Evolutionary conservation across 805 yeast genomes (phyloP), one percentile per base, ranked within the genome.

Genomic region (Starmerella gropengiesseri): DNA sequence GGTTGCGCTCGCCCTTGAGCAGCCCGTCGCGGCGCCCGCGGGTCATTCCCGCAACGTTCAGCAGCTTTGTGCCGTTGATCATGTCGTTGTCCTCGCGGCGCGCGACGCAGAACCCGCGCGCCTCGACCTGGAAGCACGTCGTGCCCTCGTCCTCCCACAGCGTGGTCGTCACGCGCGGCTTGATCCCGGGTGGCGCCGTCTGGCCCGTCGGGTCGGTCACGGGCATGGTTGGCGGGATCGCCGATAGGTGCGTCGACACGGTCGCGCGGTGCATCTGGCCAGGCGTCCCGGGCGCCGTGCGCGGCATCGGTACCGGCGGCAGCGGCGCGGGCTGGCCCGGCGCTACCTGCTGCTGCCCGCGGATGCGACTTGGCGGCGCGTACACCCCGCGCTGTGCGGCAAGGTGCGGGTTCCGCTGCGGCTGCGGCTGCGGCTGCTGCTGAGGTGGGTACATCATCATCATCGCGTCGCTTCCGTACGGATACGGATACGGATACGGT

Each of bases 131-230:
- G 64, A 81, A 82, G 58, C 91, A 82, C 40, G 82, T 61, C 1
- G 93, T 82, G 52, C 79, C 78, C 56, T 82, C 93, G 58, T 82
- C 93, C 57, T 82, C 91, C 94, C 94, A 82, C 73, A 79, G 73
- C n/a, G 91, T 81, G 18, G 91, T 81, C 40, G 86, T 79, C 40
- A 81, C 84, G 47, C 73, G 62, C 40, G 78, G 77, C 56, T 70
- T 67, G 48, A 55, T 53, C 11, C 61, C 59, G 38, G 68, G 63
- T 40, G 68, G 64, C 17, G 65, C 62, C 28, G 52, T 55, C 51
- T 61, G 65, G 33, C 65, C 65, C 5, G 61, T 60, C 20, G 65
- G 63, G 46, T 61, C 65, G 7, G 65, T 61, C 29, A 61, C 57
- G 33, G 59, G 54, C 45, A 53, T 44, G 27, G 45, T 31, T 18